Percentiles rank a stretch among this genome's conserved stretches.
These are phyloP conservation scores for Chaetoceros tenuissimus DNA, from an alignment of 108 stramenopile genomes.

Conservation along the genomic window DNA sequence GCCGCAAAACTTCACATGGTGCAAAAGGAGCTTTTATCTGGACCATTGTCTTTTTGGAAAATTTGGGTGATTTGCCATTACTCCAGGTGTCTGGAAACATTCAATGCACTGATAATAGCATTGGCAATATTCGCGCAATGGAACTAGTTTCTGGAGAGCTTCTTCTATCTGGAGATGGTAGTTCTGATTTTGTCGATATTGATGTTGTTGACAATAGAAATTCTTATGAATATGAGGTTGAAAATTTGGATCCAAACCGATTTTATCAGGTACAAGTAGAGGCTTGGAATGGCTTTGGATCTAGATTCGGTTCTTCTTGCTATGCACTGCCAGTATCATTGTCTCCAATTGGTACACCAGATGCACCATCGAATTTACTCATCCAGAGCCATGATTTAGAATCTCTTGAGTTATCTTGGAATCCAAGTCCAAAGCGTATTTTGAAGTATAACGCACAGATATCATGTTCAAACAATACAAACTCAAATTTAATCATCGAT, in stretches of 20 bases:
- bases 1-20: slow-evolving; percentile 11
- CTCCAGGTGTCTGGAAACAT: slow-evolving; percentile 22
- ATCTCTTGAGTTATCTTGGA: slow-evolving; percentile 20
- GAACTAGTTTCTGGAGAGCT: slow-evolving; percentile 27
- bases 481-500: slow-evolving; percentile 2
- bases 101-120: slow-evolving; percentile 24
- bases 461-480: neutral
- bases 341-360: slow-evolving; percentile 15
- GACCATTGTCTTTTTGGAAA: slow-evolving; percentile 39
- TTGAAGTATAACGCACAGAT: neutral
- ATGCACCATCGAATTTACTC: slow-evolving; percentile 8
- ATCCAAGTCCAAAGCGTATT: slow-evolving; percentile 8
- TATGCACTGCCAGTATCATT: slow-evolving; percentile 31
- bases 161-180: slow-evolving; percentile 27
- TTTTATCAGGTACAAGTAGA: slow-evolving; percentile 46
- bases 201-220: slow-evolving; percentile 6
- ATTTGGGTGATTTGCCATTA: slow-evolving; percentile 32
- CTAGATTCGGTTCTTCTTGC: slow-evolving; percentile 20
- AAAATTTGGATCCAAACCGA: slow-evolving; percentile 18
- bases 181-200: slow-evolving; percentile 21
- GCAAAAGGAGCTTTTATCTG: slow-evolving; percentile 19
- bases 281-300: slow-evolving; percentile 46
- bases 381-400: neutral
- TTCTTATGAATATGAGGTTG: slow-evolving; percentile 4
- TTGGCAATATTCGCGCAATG: slow-evolving; percentile 10